These are phyloP conservation scores for Fusarium dimerum DNA, from an alignment of 2,329 filamentous ascomycete genomes.

Conservation along the genomic window DNA sequence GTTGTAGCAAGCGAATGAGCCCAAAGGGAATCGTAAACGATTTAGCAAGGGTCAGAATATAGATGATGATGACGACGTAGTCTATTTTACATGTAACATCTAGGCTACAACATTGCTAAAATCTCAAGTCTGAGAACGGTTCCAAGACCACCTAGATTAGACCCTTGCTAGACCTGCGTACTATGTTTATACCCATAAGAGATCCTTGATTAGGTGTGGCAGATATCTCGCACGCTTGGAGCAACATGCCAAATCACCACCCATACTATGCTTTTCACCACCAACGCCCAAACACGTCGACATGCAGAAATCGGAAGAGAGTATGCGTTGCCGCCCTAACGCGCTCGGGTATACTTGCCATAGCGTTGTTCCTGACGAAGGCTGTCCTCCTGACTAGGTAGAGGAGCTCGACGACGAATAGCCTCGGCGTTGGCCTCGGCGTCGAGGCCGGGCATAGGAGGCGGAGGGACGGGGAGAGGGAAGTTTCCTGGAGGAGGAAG, in stretches of 20 bases:
- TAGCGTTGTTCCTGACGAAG: conserved; percentile 73
- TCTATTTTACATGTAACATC: conserved; percentile 1
- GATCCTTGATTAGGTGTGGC: conserved; percentile 1
- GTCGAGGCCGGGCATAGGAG: conserved; percentile 38
- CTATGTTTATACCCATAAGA: not conserved
- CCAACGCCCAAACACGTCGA: conserved; percentile 28
- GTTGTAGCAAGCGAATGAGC: not conserved
- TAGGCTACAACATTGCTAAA: not conserved
- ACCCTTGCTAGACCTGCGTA: not conserved
- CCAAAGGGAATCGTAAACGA: no score
- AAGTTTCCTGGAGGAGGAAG: conserved; percentile 37
- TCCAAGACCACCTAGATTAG: not conserved
- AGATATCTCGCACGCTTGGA: not conserved
- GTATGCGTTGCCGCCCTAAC: conserved; percentile 35
- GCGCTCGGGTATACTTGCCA: conserved; percentile 59
- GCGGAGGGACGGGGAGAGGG: conserved; percentile 38
- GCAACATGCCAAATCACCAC: conserved; percentile 1
- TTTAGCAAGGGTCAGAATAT: not conserved
- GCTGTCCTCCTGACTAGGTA: conserved; percentile 84
- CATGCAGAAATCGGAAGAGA: conserved; percentile 9
- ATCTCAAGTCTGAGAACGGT: not conserved
- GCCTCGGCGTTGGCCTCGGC: conserved; percentile 33
- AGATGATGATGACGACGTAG: not conserved
- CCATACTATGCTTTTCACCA: conserved; percentile 13
- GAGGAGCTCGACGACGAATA: conserved; percentile 59